Conservation (phyloP, 352 stramenopile genomes). For the Phytophthora palmivora region DNA sequence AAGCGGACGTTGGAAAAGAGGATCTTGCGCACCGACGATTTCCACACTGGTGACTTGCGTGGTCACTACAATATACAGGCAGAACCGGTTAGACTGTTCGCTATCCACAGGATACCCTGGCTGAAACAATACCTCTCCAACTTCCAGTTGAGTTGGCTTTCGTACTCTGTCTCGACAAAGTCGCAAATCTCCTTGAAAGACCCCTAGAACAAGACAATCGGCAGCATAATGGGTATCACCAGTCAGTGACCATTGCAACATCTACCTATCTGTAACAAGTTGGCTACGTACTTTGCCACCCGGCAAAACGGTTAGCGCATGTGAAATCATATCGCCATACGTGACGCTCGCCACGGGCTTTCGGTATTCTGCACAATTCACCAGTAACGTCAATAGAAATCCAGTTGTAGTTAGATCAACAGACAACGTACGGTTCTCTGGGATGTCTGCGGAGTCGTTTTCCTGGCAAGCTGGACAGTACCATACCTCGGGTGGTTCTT, state of each 20-base stretch:
- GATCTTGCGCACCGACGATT: conserved; percentile 91
- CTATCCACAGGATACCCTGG: conserved; percentile 1
- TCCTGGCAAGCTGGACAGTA: conserved; percentile 72
- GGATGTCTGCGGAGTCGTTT: conserved; percentile 57
- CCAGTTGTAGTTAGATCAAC: background rate
- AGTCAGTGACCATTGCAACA: too few relatives aligned
- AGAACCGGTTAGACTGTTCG: conserved; percentile 17
- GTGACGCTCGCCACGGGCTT: conserved; percentile 84
- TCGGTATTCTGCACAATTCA: conserved; percentile 59
- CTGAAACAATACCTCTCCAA: conserved; percentile 64
- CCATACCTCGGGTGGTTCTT: conserved; percentile 76
- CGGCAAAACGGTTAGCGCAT: conserved; percentile 72
- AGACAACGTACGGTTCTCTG: conserved; percentile 71
- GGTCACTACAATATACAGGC: conserved; percentile 53
- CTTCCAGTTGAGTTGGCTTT: conserved; percentile 92
- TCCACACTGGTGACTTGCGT: conserved; percentile 91
- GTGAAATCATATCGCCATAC: conserved; percentile 91
- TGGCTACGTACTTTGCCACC: conserved; percentile 63
- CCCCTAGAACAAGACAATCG: conserved; percentile 39
- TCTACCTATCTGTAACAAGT: conserved; percentile 12
- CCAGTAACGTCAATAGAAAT: background rate
- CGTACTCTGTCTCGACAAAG: conserved; percentile 88
- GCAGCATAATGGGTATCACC: background rate
- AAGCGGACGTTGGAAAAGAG: conserved; percentile 90
- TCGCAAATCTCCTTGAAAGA: conserved; percentile 92